phyloP scores from a whole-genome alignment of 164 flowering plant species.

The Piper longum region DNA sequence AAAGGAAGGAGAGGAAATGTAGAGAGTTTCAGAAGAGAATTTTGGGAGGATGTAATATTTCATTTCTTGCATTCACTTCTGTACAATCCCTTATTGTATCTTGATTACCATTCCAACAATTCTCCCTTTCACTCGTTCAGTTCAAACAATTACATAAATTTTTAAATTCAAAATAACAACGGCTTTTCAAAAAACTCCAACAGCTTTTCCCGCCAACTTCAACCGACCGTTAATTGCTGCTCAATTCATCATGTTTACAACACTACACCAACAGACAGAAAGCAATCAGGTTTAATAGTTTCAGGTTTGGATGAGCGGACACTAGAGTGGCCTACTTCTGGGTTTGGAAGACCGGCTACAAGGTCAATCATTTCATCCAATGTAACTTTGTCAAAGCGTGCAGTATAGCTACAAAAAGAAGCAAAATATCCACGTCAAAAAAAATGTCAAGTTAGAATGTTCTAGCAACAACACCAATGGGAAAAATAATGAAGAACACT shows the following conservation, averaged over 20 bases:
- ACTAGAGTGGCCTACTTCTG: conserved; percentile 33
- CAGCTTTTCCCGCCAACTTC: background rate
- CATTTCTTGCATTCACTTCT: no score
- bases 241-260: no score
- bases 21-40: no score
- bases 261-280: no score
- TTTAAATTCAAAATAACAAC: no score
- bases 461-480: background rate
- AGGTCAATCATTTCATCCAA: conserved; percentile 49
- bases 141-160: no score
- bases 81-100: no score
- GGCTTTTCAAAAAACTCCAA: background rate
- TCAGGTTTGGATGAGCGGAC: background rate
- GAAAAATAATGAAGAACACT: conserved; percentile 1
- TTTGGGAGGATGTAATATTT: no score
- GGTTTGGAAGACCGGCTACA: conserved; percentile 73
- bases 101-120: no score
- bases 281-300: background rate
- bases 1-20: no score
- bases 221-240: no score
- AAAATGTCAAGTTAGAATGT: background rate
- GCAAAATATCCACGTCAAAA: background rate
- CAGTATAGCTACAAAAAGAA: conserved; percentile 44
- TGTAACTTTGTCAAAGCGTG: conserved; percentile 66
- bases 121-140: no score